Evolutionary conservation across 495 filamentous ascomycete genomes (phyloP).

Genomic region (Daldinia decipiens): DNA sequence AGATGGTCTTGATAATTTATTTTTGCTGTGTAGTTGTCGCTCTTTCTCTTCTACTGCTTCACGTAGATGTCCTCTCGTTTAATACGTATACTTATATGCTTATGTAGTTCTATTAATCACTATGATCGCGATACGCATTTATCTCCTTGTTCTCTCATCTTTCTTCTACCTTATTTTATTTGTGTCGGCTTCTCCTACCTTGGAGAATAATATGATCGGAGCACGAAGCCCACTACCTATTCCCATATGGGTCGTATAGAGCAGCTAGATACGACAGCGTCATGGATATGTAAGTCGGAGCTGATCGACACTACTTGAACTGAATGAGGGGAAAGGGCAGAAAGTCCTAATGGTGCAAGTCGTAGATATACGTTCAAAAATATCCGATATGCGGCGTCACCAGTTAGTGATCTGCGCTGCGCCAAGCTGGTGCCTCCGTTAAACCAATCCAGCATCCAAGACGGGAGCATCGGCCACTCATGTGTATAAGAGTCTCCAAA

Average conservation of each 20-base stretch:
- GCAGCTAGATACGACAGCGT: background rate
- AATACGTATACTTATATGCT: background rate
- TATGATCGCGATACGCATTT: background rate
- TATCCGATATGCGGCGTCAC: background rate
- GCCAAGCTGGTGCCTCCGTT: background rate
- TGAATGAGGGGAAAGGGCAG: background rate
- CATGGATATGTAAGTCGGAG: background rate
- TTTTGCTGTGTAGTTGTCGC: background rate
- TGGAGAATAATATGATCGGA: background rate
- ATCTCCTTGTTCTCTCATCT: background rate
- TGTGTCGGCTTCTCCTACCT: background rate
- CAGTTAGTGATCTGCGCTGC: background rate
- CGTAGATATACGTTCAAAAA: background rate
- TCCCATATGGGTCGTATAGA: background rate
- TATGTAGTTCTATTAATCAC: background rate
- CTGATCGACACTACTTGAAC: background rate
- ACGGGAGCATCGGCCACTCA: background rate
- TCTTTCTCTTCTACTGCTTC: background rate
- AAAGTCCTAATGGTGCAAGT: background rate
- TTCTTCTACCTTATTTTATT: background rate
- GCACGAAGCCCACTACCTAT: background rate
- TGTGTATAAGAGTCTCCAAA: background rate
- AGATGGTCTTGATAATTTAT: background rate
- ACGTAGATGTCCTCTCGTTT: background rate
- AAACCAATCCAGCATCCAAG: background rate